Evolutionary conservation across 805 yeast genomes (phyloP), one percentile per base, ranked within the genome.

Genomic region (Phaffomyces thermotolerans): DNA sequence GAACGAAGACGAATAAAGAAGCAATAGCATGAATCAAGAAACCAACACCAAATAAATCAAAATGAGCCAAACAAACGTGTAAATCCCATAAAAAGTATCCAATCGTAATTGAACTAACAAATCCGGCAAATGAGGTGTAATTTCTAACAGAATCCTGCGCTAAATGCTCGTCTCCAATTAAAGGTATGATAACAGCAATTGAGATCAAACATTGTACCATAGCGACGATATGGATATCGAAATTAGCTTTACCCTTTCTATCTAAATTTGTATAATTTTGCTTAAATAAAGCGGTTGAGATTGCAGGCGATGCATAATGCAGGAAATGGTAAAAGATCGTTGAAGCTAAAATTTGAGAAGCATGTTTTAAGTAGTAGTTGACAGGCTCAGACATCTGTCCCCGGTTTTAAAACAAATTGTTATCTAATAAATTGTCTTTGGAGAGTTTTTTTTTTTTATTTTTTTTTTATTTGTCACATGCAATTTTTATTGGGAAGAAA

Each of bases 51-150:
- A 87, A 93, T 50, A 85, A 60, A 40, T 72, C 66, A 60, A 68
- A 78, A 66, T 84, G 72, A 41, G 64, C 64, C 8, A 79, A 7
- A 59, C 97, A 90, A 43, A 89, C 81, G 45, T 66, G 63, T 32
- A 83, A 48, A 63, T 93, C 99, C 99, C 99, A 93, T 20, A 87
- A 52, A 60, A 93, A 93, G 66, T 93, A 93, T 3, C 98, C 99
- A 9, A 72, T 59, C 9, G 95, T 81, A 44, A 82, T 57, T 1
- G 96, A 72, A 13, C 81, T 67, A 6, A 84, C 84, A 55, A 90
- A 71, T 0, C 87, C 88, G 1, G 81, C 80, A 57, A 78, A 84
- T n/a, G 86, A 85, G 42, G 81, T 78, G 58, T 76, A 73, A 37
- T 88, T 90, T n/a, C 76, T 67, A 22, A 85, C 65, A 6, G 83